Percentiles rank a stretch among this genome's conserved stretches.
Conservation (phyloP, 2,329 filamentous ascomycete species). For the Botrytis fragariae region DNA sequence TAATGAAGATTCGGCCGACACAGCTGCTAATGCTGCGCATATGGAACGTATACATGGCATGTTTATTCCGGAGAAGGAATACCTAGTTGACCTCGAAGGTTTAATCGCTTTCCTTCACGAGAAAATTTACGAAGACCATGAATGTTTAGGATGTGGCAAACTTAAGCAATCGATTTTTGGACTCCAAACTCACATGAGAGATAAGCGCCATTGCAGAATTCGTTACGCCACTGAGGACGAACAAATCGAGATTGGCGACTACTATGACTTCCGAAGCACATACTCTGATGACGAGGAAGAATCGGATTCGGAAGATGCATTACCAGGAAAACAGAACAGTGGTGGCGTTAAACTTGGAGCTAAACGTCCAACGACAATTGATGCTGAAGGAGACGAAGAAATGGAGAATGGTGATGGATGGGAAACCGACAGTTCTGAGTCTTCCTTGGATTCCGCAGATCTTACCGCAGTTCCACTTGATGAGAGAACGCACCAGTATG, state of each 20-base stretch:
- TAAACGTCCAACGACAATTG: constrained; percentile 53
- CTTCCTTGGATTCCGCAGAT: constrained; percentile 82
- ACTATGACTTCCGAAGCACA: constrained; percentile 94
- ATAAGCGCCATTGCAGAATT: constrained; percentile 96
- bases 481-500: constrained; percentile 66
- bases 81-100: constrained; percentile 78
- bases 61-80: constrained; percentile 89
- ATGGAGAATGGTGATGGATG: constrained; percentile 71
- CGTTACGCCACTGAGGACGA: constrained; percentile 85
- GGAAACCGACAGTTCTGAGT: constrained; percentile 93
- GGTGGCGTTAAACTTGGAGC: constrained; percentile 69
- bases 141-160: constrained; percentile 88
- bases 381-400: constrained; percentile 54
- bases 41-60: constrained; percentile 94
- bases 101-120: constrained; percentile 74
- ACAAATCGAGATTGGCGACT: constrained; percentile 91
- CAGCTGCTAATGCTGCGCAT: constrained; percentile 75
- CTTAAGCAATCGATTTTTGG: constrained; percentile 73
- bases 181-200: constrained; percentile 94
- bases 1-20: constrained; percentile 75
- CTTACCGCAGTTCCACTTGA: constrained; percentile 77
- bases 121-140: constrained; percentile 75
- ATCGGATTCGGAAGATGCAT: constrained; percentile 55
- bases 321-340: constrained; percentile 47
- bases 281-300: constrained; percentile 78